Base-by-base conservation (phyloP, 768 basidiomycete species). In the Kwoniella newhampshirensis region DNA sequence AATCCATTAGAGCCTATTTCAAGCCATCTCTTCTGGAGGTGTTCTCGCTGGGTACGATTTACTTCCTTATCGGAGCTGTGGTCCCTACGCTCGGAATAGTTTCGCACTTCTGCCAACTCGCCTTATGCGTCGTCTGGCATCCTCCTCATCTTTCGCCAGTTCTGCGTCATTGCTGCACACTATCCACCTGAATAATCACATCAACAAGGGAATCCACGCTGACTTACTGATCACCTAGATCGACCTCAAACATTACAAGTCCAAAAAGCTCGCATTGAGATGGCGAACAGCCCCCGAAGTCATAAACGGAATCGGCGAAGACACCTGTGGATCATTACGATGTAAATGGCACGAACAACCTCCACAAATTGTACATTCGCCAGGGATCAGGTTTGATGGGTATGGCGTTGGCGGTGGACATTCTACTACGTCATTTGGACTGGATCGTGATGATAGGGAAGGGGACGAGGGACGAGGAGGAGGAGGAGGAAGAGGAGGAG, bases 281-380 rank as follows among this genome's bases (percentile, higher is more conserved):
- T 98, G 94, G 94, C 81, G 94, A 30, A 92, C 92, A 0, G 92
- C 96, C 70, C 79, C 81, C 1, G 94, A 98, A 77, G 92, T 97
- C 13, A 79, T 98, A 2, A 82, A 84, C 0, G 89, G 88, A 21
- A 83, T 85, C 2, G 94, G 92, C 2, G 89, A 96, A 74, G 82
- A 83, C 3, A 88, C 89, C 0, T 98, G 94, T 68, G 93, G 84
- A 1, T 93, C 93, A 62, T 84, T 89, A 20, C 88, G 92, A 21
- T 98, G 94, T 70, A 77, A 80, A 47, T 81, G 82, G 63, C 87
- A 92, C 60, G 78, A 80, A 47, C 71, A 79, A 0, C 5, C 45
- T 13, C 1, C 51, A 23, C 20, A 46, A 8, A 21, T 21, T 4
- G 44, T 4, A 15, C 8, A n/a, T 6, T 6, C 32, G 32, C 32